phyloP scores from a whole-genome alignment of 257 asterid species.

The Cruciata laevipes region DNA sequence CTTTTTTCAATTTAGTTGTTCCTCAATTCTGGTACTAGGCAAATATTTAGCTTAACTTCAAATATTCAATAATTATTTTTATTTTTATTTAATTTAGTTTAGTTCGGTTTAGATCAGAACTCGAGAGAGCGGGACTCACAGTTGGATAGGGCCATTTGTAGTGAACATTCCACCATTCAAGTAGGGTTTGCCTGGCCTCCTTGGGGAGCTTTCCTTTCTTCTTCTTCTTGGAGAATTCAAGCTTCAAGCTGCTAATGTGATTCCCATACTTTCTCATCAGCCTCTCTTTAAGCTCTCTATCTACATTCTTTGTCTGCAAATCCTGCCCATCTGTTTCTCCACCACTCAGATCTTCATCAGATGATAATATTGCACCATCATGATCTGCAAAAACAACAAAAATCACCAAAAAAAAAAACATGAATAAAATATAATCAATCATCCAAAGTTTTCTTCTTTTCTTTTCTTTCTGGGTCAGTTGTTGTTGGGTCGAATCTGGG shows the following conservation, averaged over 20 bases:
- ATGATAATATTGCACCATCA: constrained; percentile 41
- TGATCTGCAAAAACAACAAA: constrained; percentile 18
- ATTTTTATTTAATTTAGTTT: no score
- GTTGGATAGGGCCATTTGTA: constrained; percentile 92
- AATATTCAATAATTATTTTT: no score
- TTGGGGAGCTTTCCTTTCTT: constrained; percentile 85
- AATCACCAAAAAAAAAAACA: background rate
- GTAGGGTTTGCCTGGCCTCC: constrained; percentile 57
- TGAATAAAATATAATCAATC: no score
- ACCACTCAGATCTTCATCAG: constrained; percentile 70
- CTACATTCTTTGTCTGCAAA: constrained; percentile 39
- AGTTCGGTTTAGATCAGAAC: background rate
- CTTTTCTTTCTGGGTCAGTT: background rate
- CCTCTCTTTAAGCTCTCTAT: constrained; percentile 56
- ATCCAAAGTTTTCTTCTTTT: no score
- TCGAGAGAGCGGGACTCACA: constrained; percentile 26
- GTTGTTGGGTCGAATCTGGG: constrained; percentile 25
- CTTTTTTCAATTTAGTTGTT: no score
- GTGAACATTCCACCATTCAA: constrained; percentile 83
- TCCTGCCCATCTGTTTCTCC: constrained; percentile 47
- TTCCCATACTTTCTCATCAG: constrained; percentile 55
- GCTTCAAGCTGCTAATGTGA: constrained; percentile 51
- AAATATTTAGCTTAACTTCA: no score
- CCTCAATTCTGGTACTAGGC: no score
- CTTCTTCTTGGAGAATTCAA: constrained; percentile 73